Evolutionary conservation across 2,329 filamentous ascomycete species (phyloP).

Genomic region (Aspergillus tamarii): DNA sequence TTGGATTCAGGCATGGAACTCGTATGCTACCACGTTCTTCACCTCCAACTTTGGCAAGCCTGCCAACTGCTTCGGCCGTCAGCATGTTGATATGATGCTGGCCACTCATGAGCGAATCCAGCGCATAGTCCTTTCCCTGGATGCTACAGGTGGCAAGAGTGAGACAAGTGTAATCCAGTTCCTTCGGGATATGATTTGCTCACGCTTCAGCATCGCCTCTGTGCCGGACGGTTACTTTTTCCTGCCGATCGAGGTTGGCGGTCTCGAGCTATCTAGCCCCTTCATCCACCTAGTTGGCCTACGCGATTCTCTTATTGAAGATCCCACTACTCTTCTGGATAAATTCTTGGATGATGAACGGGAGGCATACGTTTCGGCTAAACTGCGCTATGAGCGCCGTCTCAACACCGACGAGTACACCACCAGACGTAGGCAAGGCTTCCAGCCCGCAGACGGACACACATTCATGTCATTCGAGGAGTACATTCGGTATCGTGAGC

Average conservation of each 20-base stretch:
- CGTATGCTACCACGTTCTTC: constrained; percentile 18
- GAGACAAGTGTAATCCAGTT: constrained; percentile 14
- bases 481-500: constrained; percentile 15
- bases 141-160: background rate
- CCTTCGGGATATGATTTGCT: constrained; percentile 13
- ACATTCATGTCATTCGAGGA: constrained; percentile 17
- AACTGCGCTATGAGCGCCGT: constrained; percentile 2
- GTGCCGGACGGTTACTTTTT: constrained; percentile 18
- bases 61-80: constrained; percentile 17
- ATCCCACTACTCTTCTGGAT: constrained; percentile 11
- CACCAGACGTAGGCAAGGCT: background rate
- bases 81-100: constrained; percentile 19
- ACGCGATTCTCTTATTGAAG: constrained; percentile 3
- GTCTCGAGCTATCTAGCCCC: constrained; percentile 16
- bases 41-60: constrained; percentile 19
- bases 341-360: constrained; percentile 12
- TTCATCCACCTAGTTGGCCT: constrained; percentile 16
- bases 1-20: constrained; percentile 21
- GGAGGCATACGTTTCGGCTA: background rate
- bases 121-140: constrained; percentile 9
- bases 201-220: constrained; percentile 5
- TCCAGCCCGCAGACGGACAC: constrained; percentile 4
- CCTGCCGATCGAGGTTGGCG: constrained; percentile 18
- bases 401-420: background rate
- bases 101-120: constrained; percentile 18